Conservation (phyloP, 2,329 filamentous ascomycete genomes). For the Phialemoniopsis sp. region DNA sequence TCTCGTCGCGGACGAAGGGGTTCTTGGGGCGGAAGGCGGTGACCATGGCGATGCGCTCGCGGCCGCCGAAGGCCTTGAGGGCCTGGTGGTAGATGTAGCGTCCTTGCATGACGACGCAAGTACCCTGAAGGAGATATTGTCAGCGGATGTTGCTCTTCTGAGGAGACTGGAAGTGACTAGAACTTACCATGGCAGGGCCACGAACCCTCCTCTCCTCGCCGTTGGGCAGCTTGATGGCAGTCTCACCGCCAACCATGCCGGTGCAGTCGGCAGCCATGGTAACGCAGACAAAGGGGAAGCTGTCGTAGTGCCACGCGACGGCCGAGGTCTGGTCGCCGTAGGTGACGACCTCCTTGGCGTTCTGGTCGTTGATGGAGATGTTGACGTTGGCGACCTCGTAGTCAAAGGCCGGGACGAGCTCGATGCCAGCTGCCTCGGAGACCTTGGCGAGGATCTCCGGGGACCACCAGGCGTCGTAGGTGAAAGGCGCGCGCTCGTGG, state of each 20-base stretch:
- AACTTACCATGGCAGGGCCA: conserved; percentile 46
- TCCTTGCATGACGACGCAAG: conserved; percentile 60
- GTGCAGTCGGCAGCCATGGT: conserved; percentile 61
- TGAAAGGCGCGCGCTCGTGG: conserved; percentile 51
- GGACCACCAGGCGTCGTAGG: conserved; percentile 31
- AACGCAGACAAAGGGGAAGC: conserved; percentile 67
- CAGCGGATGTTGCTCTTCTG: too few relatives aligned
- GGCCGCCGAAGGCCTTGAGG: conserved; percentile 50
- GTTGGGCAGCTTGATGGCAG: conserved; percentile 48
- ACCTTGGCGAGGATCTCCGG: not conserved
- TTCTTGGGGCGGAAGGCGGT: conserved; percentile 60
- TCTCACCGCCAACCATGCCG: conserved; percentile 62
- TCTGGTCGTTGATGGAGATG: too few relatives aligned
- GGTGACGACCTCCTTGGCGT: too few relatives aligned
- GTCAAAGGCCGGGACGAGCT: too few relatives aligned
- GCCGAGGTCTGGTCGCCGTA: not conserved
- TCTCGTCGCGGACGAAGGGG: conserved; percentile 52
- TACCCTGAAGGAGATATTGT: too few relatives aligned
- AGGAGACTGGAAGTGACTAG: too few relatives aligned
- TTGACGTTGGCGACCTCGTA: too few relatives aligned
- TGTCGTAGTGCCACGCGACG: conserved; percentile 54
- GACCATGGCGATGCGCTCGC: conserved; percentile 62
- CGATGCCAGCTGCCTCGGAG: too few relatives aligned
- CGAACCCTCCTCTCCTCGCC: conserved; percentile 54
- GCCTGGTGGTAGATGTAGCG: conserved; percentile 64